Percentiles rank a stretch among this genome's conserved stretches.
phyloP scores from a whole-genome alignment of 2,329 filamentous ascomycete genomes.

The Aspergillus sp. region DNA sequence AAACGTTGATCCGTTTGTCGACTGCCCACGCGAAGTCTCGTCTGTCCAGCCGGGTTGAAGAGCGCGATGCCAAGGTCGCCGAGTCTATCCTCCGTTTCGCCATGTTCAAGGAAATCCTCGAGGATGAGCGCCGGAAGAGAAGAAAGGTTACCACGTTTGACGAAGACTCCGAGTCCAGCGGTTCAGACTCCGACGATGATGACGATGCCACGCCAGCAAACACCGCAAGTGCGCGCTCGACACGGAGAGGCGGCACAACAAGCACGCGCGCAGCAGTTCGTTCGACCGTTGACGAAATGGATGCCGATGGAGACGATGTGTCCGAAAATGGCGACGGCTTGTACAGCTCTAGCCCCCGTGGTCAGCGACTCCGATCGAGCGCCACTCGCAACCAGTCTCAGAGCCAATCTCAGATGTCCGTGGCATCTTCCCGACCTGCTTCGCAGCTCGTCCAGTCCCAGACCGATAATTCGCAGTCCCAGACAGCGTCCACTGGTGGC shows the following conservation, averaged over 20 bases:
- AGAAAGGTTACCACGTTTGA: constrained; percentile 71
- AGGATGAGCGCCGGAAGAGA: constrained; percentile 76
- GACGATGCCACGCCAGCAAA: constrained; percentile 22
- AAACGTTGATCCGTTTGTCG: constrained; percentile 96
- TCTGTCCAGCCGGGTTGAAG: constrained; percentile 82
- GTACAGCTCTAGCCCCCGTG: constrained; percentile 53
- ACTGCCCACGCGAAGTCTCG: constrained; percentile 94
- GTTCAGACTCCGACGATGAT: constrained; percentile 40
- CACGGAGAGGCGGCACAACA: constrained; percentile 30
- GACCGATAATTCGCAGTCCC: constrained; percentile 48
- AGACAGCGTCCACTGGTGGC: constrained; percentile 44
- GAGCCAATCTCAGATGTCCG: constrained; percentile 60
- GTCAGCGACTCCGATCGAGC: constrained; percentile 37
- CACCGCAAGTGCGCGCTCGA: constrained; percentile 34
- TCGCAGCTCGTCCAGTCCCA: constrained; percentile 66
- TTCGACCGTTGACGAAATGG: constrained; percentile 39
- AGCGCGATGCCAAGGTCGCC: constrained; percentile 82
- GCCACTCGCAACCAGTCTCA: constrained; percentile 43
- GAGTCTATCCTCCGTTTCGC: constrained; percentile 91
- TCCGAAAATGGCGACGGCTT: constrained; percentile 54
- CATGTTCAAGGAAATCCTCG: constrained; percentile 91
- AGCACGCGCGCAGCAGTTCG: constrained; percentile 36
- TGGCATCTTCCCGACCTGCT: constrained; percentile 75
- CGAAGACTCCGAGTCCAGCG: constrained; percentile 53
- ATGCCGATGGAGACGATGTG: constrained; percentile 53